These are phyloP conservation scores for Crotalaria pallida DNA, from an alignment of 306 rosid genomes.

Conservation along the genomic window DNA sequence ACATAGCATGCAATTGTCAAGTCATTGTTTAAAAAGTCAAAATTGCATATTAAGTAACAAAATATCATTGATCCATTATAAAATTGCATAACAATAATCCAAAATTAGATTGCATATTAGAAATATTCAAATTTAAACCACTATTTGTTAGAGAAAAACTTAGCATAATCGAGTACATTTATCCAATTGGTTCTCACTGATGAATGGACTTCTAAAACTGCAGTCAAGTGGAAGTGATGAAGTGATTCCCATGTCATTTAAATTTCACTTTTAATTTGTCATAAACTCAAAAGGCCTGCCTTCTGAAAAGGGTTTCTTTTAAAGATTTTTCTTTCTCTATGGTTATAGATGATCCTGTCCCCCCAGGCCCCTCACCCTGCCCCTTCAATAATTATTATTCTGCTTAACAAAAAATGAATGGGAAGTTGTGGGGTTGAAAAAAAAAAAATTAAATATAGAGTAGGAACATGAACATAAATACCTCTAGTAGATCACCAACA, in stretches of 20 bases:
- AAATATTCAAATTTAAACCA: too few relatives aligned
- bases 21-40: too few relatives aligned
- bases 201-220: background rate
- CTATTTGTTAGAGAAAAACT: background rate
- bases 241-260: constrained; percentile 18
- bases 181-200: background rate
- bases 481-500: constrained; percentile 77
- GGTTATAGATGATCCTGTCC: too few relatives aligned
- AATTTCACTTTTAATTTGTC: constrained; percentile 9
- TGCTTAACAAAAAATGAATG: background rate
- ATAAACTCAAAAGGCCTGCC: constrained; percentile 4
- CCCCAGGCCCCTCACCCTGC: background rate
- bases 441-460: background rate
- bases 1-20: too few relatives aligned
- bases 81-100: too few relatives aligned
- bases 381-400: background rate
- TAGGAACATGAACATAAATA: constrained; percentile 14
- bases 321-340: background rate
- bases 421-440: constrained; percentile 12
- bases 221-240: constrained; percentile 7
- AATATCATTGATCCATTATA: too few relatives aligned
- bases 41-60: too few relatives aligned
- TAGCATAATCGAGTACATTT: background rate
- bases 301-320: background rate
- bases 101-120: too few relatives aligned